Evolutionary conservation across 306 rosid species (phyloP).

Genomic region (Chamaecrista fasciculata): DNA sequence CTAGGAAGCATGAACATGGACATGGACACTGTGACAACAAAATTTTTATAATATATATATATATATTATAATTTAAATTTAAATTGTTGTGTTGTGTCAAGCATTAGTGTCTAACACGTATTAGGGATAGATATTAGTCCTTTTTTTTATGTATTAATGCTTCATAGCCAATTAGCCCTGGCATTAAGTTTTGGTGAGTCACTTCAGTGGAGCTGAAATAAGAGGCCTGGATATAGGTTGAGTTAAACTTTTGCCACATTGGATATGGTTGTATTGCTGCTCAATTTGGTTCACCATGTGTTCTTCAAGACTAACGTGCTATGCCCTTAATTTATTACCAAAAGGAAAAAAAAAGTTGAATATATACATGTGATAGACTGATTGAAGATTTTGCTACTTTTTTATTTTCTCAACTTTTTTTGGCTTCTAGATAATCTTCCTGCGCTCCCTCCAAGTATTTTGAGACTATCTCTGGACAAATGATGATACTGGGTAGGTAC

Average conservation of each 20-base stretch:
- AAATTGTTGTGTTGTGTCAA: neutral
- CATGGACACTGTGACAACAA: too few species aligned
- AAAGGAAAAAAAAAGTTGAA: neutral
- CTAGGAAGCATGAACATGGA: too few species aligned
- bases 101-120: neutral
- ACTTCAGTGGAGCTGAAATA: conserved; percentile 20
- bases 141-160: neutral
- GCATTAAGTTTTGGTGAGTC: conserved; percentile 20
- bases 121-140: neutral
- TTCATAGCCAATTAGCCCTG: conserved; percentile 20
- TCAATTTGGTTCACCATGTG: conserved; percentile 24
- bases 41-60: too few species aligned
- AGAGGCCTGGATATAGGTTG: conserved; percentile 13
- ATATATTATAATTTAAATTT: too few species aligned
- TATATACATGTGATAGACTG: conserved; percentile 27
- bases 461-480: conserved; percentile 48
- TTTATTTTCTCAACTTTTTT: conserved; percentile 31
- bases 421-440: conserved; percentile 40
- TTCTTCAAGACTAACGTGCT: conserved; percentile 24
- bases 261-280: conserved; percentile 24
- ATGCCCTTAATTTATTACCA: conserved; percentile 24
- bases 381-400: conserved; percentile 33
- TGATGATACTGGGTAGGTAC: conserved; percentile 47
- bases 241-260: conserved; percentile 14
- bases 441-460: conserved; percentile 44